phyloP scores from a whole-genome alignment of 768 basidiomycete genomes.

The Lactarius psammicola region DNA sequence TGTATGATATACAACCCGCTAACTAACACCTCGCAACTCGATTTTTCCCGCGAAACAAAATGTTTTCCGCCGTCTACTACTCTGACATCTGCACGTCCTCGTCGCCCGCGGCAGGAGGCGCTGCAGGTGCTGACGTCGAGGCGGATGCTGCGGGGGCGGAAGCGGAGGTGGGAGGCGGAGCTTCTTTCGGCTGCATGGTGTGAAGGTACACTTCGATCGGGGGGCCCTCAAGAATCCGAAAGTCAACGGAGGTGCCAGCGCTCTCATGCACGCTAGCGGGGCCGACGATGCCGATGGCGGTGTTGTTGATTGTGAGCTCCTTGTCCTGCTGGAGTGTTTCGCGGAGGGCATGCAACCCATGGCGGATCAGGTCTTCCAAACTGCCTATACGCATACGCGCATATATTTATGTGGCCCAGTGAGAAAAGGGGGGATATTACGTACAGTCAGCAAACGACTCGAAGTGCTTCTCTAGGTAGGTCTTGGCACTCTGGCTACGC shows the following conservation, averaged over 20 bases:
- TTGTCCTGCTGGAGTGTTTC: slow-evolving; percentile 99
- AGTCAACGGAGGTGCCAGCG: slow-evolving; percentile 49
- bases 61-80: slow-evolving; percentile 35
- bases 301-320: slow-evolving; percentile 89
- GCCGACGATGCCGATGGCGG: slow-evolving; percentile 91
- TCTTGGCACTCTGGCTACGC: slow-evolving; percentile 96
- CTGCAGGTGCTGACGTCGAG: too few relatives aligned
- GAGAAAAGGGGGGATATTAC: slow-evolving; percentile 35
- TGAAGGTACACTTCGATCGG: slow-evolving; percentile 70
- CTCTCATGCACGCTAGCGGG: slow-evolving; percentile 58
- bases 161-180: slow-evolving; percentile 39
- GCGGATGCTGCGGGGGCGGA: slow-evolving; percentile 32
- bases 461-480: slow-evolving; percentile 94
- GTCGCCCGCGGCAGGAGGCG: slow-evolving; percentile 45
- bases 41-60: slow-evolving; percentile 1
- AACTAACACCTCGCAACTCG: slow-evolving; percentile 1
- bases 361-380: slow-evolving; percentile 84
- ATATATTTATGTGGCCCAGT: background rate
- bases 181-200: slow-evolving; percentile 73
- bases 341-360: slow-evolving; percentile 91
- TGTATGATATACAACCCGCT: slow-evolving; percentile 7
- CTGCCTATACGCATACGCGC: slow-evolving; percentile 52
- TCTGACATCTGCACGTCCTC: slow-evolving; percentile 88
- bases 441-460: slow-evolving; percentile 82
- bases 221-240: slow-evolving; percentile 88